Conservation (phyloP, 139 green algal genomes). For the Zygnema circumcarinatum region DNA sequence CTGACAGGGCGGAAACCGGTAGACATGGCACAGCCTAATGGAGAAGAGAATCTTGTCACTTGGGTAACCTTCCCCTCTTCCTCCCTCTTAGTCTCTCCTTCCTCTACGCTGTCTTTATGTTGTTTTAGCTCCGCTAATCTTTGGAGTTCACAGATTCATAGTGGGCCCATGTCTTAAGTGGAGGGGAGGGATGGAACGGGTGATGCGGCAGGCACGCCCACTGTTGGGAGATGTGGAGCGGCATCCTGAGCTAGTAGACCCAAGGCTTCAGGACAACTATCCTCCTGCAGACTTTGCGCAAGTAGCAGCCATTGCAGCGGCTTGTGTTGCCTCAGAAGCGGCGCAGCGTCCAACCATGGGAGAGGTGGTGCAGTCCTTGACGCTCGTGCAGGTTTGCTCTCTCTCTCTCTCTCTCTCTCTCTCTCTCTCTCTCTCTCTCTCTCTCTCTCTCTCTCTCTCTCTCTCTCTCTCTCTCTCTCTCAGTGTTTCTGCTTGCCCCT, state of each 20-base stretch:
- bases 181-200: background rate
- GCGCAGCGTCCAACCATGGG: conserved; percentile 41
- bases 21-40: conserved; percentile 41
- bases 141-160: too few relatives aligned
- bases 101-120: too few relatives aligned
- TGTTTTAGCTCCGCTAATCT: background rate
- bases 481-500: conserved; percentile 11
- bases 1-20: conserved; percentile 48
- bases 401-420: background rate
- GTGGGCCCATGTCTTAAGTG: too few relatives aligned
- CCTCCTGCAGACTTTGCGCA: conserved; percentile 22
- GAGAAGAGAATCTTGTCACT: conserved; percentile 54
- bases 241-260: conserved; percentile 36
- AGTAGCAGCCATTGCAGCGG: conserved; percentile 38
- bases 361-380: conserved; percentile 57
- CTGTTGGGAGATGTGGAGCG: conserved; percentile 18
- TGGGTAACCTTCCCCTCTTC: conserved; percentile 35
- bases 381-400: conserved; percentile 39
- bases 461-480: too few relatives aligned
- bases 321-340: conserved; percentile 39
- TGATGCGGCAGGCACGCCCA: background rate
- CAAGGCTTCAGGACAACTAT: conserved; percentile 10
- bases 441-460: too few relatives aligned
- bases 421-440: too few relatives aligned
- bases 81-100: background rate